These are phyloP conservation scores for Teunomyces funiuensis DNA, from an alignment of 805 yeast species.

Conservation along the genomic window DNA sequence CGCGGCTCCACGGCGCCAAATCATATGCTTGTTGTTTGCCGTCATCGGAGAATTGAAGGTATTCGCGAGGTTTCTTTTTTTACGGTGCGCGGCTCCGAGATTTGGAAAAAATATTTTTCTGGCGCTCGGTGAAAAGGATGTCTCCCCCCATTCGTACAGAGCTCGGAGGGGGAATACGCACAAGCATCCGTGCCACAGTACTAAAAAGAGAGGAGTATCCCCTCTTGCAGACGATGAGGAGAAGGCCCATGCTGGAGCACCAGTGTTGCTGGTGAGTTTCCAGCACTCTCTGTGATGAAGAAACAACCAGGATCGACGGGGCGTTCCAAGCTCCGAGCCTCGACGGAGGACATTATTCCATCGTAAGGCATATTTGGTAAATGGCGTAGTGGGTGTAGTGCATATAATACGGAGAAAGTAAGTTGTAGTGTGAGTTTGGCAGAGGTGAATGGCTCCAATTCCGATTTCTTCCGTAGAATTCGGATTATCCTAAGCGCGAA, in stretches of 20 bases:
- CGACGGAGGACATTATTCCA: conserved; percentile 3
- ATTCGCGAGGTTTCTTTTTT: not conserved
- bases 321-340: conserved; percentile 2
- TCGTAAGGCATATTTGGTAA: not conserved
- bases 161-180: conserved; percentile 2
- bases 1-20: conserved; percentile 4
- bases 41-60: not conserved
- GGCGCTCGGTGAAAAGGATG: conserved; percentile 3
- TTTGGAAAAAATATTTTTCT: not conserved
- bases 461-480: conserved; percentile 2
- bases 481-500: conserved; percentile 2
- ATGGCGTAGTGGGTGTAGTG: conserved; percentile 1
- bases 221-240: conserved; percentile 3
- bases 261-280: too few species aligned
- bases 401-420: conserved; percentile 1
- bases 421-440: conserved; percentile 3
- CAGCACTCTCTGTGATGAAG: too few species aligned
- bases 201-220: too few species aligned
- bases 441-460: not conserved
- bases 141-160: not conserved
- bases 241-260: too few species aligned
- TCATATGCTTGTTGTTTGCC: conserved; percentile 3
- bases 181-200: conserved; percentile 1
- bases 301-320: not conserved
- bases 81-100: not conserved